Base-by-base conservation (phyloP, 352 stramenopile genomes). In the Saprolegnia parasitica region DNA sequence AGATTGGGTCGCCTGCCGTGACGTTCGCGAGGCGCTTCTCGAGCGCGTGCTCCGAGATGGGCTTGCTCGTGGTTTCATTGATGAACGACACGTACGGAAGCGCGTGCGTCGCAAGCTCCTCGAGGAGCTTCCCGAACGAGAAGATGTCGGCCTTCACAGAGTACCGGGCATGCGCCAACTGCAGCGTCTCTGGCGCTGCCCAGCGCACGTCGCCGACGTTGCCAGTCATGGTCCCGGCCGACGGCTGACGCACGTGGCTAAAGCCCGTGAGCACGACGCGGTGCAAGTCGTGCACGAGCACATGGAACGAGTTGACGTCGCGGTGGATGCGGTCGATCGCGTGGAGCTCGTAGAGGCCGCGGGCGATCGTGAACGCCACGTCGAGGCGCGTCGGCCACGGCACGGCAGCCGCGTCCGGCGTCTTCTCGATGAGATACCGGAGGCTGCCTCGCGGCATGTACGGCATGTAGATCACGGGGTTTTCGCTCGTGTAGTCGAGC, bases 281-380 rank as follows among this genome's bases (percentile, higher is more conserved):
- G 35, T 60, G 16, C 3, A 21, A 9, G 11, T 35, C 24, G 9
- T 60, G 11, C 24, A 60, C 13, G 35, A 60, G 20, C 11, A 60
- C 52, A 11, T 60, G 52, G 35, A 24, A 26, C 35, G 52, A 4
- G 52, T 60, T 60, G 24, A 60, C 52, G 35, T 60, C 52, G 35
- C 52, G 52, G 35, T 60, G 52, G 52, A 60, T 35, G 11, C 52
- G 52, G 35, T 60, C 52, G 35, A 60, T 35, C 20, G 24, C 24
- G 20, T 60, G 52, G 52, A 60, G 24, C 20, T 60, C 13, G 13
- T 15, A 16, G 16, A 60, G 35, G 35, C 24, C 52, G 11, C 13
- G 16, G 13, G 35, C 52, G 35, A 60, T 24, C 11, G 13, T 42
- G 35, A 42, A 24, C 16, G 52, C 52, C 11, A 24, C 20, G 52